Percentiles rank a stretch among this genome's conserved stretches.
Evolutionary conservation across 75 land plant species (phyloP).

Genomic region (Pinus tabuliformis): DNA sequence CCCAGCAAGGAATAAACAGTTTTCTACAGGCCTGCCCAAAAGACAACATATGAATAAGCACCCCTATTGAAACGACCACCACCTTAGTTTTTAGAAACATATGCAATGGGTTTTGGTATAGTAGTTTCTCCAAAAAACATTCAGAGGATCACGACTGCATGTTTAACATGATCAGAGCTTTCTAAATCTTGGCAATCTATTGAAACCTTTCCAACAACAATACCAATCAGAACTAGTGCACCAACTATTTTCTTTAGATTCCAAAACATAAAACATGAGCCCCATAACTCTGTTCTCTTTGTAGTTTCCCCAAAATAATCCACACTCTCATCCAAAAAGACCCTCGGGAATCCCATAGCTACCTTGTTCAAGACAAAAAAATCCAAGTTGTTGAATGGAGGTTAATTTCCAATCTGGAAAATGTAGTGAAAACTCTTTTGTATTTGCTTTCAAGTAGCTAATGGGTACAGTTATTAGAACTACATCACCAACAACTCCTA

Average conservation of each 20-base stretch:
- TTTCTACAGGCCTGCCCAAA: constrained; percentile 87
- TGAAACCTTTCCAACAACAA: constrained; percentile 94
- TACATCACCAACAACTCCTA: constrained; percentile 75
- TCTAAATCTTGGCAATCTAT: constrained; percentile 58
- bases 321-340: constrained; percentile 92
- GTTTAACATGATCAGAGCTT: constrained; percentile 61
- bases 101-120: constrained; percentile 87
- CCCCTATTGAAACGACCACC: constrained; percentile 84
- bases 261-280: constrained; percentile 98
- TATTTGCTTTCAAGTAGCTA: constrained; percentile 80
- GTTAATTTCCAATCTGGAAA: constrained; percentile 83
- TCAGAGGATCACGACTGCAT: constrained; percentile 73
- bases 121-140: constrained; percentile 77
- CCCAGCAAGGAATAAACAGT: constrained; percentile 94
- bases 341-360: constrained; percentile 76
- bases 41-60: constrained; percentile 95
- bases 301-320: constrained; percentile 98
- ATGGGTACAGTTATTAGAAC: constrained; percentile 91
- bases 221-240: constrained; percentile 90
- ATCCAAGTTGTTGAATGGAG: constrained; percentile 86
- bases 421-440: constrained; percentile 67
- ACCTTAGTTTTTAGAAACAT: constrained; percentile 91
- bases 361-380: constrained; percentile 92
- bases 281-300: constrained; percentile 66
- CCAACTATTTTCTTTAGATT: constrained; percentile 90